A percentile compares a stretch with the other conserved stretches of the same genome.
Evolutionary conservation across 202 grass and related monocot genomes (phyloP).

Genomic region (Brachypodium distachyon): DNA sequence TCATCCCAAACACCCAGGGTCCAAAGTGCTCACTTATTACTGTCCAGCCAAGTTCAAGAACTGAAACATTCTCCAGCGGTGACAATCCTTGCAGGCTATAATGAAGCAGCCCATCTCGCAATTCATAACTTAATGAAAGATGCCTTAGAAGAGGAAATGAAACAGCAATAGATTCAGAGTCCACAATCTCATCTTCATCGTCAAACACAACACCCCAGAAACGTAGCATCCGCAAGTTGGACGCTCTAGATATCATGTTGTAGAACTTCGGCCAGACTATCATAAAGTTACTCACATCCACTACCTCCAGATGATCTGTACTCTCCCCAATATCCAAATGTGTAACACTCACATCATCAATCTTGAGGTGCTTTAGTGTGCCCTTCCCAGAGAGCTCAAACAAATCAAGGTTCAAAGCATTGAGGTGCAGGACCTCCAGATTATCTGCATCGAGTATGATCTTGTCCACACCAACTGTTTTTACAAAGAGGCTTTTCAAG

Average conservation of each 20-base stretch:
- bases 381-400: constrained; percentile 86
- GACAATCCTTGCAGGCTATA: constrained; percentile 74
- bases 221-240: constrained; percentile 56
- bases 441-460: constrained; percentile 91
- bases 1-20: constrained; percentile 97
- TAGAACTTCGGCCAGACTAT: constrained; percentile 95
- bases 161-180: constrained; percentile 82
- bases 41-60: constrained; percentile 94
- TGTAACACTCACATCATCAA: constrained; percentile 89
- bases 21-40: constrained; percentile 95
- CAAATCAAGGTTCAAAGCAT: constrained; percentile 89
- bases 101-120: constrained; percentile 72
- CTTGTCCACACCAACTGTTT: constrained; percentile 76
- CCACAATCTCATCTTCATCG: constrained; percentile 89
- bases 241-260: constrained; percentile 75
- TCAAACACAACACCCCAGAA: constrained; percentile 96
- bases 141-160: constrained; percentile 84
- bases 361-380: constrained; percentile 70
- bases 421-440: constrained; percentile 71
- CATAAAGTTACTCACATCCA: constrained; percentile 89
- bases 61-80: constrained; percentile 61
- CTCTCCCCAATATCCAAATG: constrained; percentile 94
- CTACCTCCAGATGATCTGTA: constrained; percentile 68
- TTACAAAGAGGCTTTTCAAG: constrained; percentile 70
- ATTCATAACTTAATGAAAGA: constrained; percentile 89